Conservation (phyloP, 164 flowering plant genomes). For the Piper longum region DNA sequence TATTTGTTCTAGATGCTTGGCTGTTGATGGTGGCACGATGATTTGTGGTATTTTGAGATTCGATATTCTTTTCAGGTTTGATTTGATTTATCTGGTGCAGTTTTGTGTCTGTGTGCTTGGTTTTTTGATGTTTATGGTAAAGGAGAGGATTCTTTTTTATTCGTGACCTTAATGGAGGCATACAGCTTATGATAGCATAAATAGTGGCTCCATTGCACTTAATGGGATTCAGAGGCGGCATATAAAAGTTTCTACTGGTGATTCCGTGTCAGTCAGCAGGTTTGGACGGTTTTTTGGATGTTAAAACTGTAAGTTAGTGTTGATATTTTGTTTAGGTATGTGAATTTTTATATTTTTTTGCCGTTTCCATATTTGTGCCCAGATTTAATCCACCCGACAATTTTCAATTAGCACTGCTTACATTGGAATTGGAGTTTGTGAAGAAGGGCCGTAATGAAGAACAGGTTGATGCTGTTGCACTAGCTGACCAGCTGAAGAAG, state of each 20-base stretch:
- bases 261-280: constrained; percentile 50
- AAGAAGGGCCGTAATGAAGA: constrained; percentile 45
- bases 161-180: constrained; percentile 33
- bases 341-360: not conserved
- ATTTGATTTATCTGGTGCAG: not conserved
- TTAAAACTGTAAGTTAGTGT: not conserved
- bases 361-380: constrained; percentile 1
- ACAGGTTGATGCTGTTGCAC: constrained; percentile 49
- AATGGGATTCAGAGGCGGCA: constrained; percentile 76
- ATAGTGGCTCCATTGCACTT: constrained; percentile 47
- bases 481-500: constrained; percentile 41
- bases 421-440: constrained; percentile 59
- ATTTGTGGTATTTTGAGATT: no score
- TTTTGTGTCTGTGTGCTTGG: not conserved
- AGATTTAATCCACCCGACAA: constrained; percentile 51
- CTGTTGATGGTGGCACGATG: no score
- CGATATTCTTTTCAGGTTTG: not conserved
- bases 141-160: not conserved
- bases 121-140: no score
- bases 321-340: not conserved
- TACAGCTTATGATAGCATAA: constrained; percentile 50
- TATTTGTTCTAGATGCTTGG: no score
- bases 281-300: constrained; percentile 6
- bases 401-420: constrained; percentile 48
- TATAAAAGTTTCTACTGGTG: constrained; percentile 71